These are phyloP conservation scores for Marasmius sp. DNA, from an alignment of 1,284 basidiomycete genomes.

Conservation along the genomic window DNA sequence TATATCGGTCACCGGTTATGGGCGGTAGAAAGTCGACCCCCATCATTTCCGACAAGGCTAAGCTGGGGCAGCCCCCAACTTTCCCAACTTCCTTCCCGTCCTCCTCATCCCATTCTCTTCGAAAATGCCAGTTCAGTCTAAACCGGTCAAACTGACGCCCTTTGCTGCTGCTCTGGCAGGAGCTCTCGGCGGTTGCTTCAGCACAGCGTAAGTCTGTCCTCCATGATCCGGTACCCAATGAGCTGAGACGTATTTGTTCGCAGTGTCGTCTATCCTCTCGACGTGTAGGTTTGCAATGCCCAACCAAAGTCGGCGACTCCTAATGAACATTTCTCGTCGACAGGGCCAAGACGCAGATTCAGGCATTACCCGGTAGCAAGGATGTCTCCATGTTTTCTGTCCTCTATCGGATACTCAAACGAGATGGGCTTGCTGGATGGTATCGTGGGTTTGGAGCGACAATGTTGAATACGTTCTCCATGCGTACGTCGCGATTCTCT, in stretches of 20 bases:
- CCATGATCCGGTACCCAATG: not conserved
- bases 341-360: conserved; percentile 95
- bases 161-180: conserved; percentile 93
- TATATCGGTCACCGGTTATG: not conserved
- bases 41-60: not conserved
- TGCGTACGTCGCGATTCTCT: conserved; percentile 62
- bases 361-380: conserved; percentile 65
- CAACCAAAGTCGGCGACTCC: conserved; percentile 3
- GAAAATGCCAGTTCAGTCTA: conserved; percentile 57
- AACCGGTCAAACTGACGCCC: conserved; percentile 75
- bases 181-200: conserved; percentile 91
- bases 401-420: conserved; percentile 68
- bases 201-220: conserved; percentile 77
- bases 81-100: conserved; percentile 6
- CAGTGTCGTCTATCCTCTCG: conserved; percentile 93
- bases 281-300: conserved; percentile 64
- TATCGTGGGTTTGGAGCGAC: conserved; percentile 97
- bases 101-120: conserved; percentile 9
- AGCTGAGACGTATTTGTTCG: conserved; percentile 13
- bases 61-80: not conserved
- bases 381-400: conserved; percentile 65
- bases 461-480: conserved; percentile 97
- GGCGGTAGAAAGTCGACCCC: not conserved
- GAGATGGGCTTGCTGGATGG: conserved; percentile 80
- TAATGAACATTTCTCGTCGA: not conserved